Base-by-base conservation (phyloP, 345 rosid genomes). In the Noccaea bulbosa region DNA sequence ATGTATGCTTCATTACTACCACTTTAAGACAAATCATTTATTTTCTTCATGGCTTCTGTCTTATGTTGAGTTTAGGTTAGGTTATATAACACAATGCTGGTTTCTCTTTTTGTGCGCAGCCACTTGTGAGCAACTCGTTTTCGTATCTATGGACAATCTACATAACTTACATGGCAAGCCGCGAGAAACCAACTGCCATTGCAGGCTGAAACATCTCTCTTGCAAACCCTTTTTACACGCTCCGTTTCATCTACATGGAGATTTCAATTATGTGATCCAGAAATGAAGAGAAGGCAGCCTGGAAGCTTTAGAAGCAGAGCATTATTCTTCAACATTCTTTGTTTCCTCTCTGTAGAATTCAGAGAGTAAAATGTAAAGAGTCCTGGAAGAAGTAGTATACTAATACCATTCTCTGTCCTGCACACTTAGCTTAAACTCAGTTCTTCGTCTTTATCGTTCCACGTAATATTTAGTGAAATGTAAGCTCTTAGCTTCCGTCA, bases 91-190 rank as follows among this genome's bases (percentile, higher is more conserved):
- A 16, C 57, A 38, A 2, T 38, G 22, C 32, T 61, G 45, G 70
- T 54, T 62, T 46, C 3, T 46, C 3, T 45, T 5, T 55, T 16
- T 35, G 20, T 64, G 11, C 43, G 64, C 90, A 94, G 97, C 93
- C 99, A 20, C 70, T 94, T 68, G 90, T 91, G 77, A 87, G 88
- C 85, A 94, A 94, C 78, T 86, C 93, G 5, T 94, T 94, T 84
- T 85, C 99, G 3, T 94, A 86, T 76, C 67, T 87, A 33, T 94
- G 98, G 99, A 91, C 97, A 2, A 70, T 94, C 62, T 94, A 94
- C 69, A 79, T 94, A 69, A 91, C 98, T 8, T 91, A 86, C 77
- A 91, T 84, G 91, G 98, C 97, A 46, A 67, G 92, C 68, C 84
- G 83, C 50, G 84, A 75, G 67, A 89, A 86, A 77, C 87, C 83